Conservation (phyloP, 2,329 filamentous ascomycete species). For the Leptographium wingfieldii region DNA sequence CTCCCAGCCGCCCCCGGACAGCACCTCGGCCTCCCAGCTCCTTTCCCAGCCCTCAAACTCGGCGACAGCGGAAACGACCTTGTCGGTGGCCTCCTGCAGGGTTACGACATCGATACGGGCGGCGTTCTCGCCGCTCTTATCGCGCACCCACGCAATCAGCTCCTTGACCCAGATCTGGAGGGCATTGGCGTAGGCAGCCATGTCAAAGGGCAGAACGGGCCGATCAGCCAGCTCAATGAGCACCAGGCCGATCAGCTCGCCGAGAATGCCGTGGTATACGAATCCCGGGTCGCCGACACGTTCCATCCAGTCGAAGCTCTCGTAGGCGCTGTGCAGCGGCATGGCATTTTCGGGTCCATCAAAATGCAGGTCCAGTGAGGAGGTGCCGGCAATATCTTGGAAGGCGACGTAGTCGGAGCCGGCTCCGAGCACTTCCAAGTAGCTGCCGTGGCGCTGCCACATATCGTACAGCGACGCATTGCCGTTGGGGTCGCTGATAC, state of each 20-base stretch:
- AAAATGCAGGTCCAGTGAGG: conserved; percentile 78
- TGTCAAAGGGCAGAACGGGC: conserved; percentile 70
- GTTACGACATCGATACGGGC: conserved; percentile 46
- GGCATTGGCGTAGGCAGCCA: conserved; percentile 56
- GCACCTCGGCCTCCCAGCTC: conserved; percentile 61
- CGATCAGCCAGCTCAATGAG: conserved; percentile 74
- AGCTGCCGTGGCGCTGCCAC: conserved; percentile 54
- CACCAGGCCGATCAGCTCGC: conserved; percentile 69
- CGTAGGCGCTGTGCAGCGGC: conserved; percentile 79
- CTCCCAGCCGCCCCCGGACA: conserved; percentile 64
- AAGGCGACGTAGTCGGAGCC: conserved; percentile 82
- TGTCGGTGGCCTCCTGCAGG: conserved; percentile 49
- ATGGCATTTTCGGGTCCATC: conserved; percentile 11
- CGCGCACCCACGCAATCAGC: conserved; percentile 9
- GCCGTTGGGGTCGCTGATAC: conserved; percentile 57
- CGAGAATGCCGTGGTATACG: conserved; percentile 65
- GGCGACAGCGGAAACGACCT: conserved; percentile 45
- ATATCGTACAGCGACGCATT: conserved; percentile 63
- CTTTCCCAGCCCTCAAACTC: conserved; percentile 66
- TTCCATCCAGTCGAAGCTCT: conserved; percentile 79
- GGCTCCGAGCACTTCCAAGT: conserved; percentile 57
- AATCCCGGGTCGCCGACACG: conserved; percentile 72
- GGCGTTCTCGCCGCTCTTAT: conserved; percentile 36
- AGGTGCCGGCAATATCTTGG: conserved; percentile 80
- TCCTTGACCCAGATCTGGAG: conserved; percentile 48